Evolutionary conservation across 2,329 filamentous ascomycete species (phyloP), one percentile per base, ranked within the genome.

Genomic region (Monilinia fructicola): DNA sequence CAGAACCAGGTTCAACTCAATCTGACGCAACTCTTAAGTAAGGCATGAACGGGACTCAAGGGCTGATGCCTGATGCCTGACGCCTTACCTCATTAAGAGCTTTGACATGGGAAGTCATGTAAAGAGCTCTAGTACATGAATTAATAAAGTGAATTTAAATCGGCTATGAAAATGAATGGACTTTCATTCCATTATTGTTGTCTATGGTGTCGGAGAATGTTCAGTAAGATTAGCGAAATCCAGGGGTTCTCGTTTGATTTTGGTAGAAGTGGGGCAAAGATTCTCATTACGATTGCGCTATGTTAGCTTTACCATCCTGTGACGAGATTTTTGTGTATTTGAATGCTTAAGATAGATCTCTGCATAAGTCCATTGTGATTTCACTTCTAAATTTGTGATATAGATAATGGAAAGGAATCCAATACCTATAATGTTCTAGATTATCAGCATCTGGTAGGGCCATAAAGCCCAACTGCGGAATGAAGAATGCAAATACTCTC

Each of bases 201-300:
- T 0, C 48, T 46, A 3, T 5, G 12, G 46, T 28, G 12, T 48
- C 0, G 21, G n/a, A 48, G 26, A 16, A 14, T 31, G 18, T 35
- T 21, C 0, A 9, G 14, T 1, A 4, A 6, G 56, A 59, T 46
- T 48, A 35, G 56, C 26, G 56, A 48, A 28, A 48, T 44, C 46
- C 26, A 59, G 42, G 42, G 56, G 56, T 59, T 48, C 18, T 48
- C 44, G 56, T 31, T 42, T 59, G 42, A 35, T 48, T 3, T 59
- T 46, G 5, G 18, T 16, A 12, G 21, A 42, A 12, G 18, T 11
- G 11, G 18, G 9, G 3, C 31, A 35, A 35, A 5, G 9, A 35
- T 35, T 35, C 31, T 35, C 31, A 7, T 35, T 35, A 35, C 5
- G 31, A 35, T 35, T 35, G 31, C 31, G 31, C 9, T 35, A 35